Conservation (phyloP, 2,329 filamentous ascomycete genomes). For the Aureobasidium mangrovei region DNA sequence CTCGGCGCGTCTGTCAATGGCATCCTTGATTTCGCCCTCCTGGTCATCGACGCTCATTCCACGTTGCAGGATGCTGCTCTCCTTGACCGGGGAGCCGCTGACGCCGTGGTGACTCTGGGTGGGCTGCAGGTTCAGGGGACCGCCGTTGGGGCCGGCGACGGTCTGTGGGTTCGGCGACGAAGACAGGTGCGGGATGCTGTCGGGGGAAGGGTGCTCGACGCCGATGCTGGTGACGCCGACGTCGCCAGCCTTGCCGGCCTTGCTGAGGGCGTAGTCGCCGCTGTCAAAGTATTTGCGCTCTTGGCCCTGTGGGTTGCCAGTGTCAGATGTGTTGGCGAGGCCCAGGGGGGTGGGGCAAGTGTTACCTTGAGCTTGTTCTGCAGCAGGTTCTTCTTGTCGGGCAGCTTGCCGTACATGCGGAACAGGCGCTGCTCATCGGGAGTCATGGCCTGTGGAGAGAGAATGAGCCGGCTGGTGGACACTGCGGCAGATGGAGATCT, state of each 20-base stretch:
- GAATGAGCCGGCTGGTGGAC: constrained; percentile 13
- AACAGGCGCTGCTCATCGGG: constrained; percentile 95
- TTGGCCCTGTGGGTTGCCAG: constrained; percentile 30
- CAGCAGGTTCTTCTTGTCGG: constrained; percentile 89
- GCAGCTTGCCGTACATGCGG: constrained; percentile 94
- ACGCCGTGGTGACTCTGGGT: constrained; percentile 43
- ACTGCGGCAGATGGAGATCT: constrained; percentile 32
- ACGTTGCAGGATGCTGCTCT: constrained; percentile 76
- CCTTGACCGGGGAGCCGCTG: constrained; percentile 77
- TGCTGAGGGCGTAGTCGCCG: constrained; percentile 88
- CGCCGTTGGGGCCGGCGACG: constrained; percentile 18
- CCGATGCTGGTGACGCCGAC: constrained; percentile 90
- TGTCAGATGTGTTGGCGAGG: not conserved
- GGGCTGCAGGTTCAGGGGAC: constrained; percentile 28
- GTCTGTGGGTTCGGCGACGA: constrained; percentile 19
- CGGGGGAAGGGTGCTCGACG: constrained; percentile 70
- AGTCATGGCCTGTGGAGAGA: constrained; percentile 61
- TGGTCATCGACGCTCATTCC: constrained; percentile 64
- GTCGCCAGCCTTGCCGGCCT: constrained; percentile 91
- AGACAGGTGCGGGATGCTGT: constrained; percentile 31
- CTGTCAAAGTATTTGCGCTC: constrained; percentile 98
- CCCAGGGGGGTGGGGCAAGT: not conserved
- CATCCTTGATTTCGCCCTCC: constrained; percentile 26
- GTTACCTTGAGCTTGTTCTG: constrained; percentile 88
- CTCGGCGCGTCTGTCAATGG: constrained; percentile 15